Conservation (phyloP, 2,329 filamentous ascomycete species). For the Exophiala phaeomuriformis region DNA sequence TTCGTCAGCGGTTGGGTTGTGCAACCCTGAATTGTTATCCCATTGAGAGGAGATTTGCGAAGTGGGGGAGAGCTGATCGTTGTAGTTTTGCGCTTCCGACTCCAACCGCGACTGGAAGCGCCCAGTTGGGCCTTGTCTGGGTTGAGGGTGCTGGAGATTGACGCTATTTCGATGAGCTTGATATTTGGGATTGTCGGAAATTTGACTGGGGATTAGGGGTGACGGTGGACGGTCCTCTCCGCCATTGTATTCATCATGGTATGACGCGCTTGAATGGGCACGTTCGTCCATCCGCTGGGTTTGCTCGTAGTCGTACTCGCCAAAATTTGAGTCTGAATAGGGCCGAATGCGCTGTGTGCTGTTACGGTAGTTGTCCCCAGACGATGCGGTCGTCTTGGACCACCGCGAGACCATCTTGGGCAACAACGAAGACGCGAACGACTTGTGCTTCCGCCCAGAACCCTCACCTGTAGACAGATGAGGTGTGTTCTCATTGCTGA, state of each 20-base stretch:
- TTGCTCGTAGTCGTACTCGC: constrained; percentile 52
- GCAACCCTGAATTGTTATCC: constrained; percentile 17
- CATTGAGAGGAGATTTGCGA: constrained; percentile 42
- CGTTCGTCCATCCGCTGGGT: constrained; percentile 42
- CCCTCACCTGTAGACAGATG: constrained; percentile 47
- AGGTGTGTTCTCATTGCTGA: constrained; percentile 75
- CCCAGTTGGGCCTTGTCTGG: constrained; percentile 54
- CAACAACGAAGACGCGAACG: constrained; percentile 70
- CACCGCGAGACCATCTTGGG: constrained; percentile 79
- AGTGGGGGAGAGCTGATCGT: constrained; percentile 30
- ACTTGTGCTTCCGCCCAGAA: constrained; percentile 82
- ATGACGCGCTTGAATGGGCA: constrained; percentile 38
- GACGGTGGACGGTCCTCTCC: constrained; percentile 49
- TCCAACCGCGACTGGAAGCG: constrained; percentile 57
- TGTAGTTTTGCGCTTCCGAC: constrained; percentile 52
- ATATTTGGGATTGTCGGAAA: constrained; percentile 55
- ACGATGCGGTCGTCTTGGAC: constrained; percentile 93
- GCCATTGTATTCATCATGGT: constrained; percentile 32
- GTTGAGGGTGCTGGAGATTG: constrained; percentile 58
- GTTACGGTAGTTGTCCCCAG: constrained; percentile 67
- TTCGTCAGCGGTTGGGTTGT: constrained; percentile 1
- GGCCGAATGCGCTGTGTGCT: constrained; percentile 50
- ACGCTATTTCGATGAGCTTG: constrained; percentile 58
- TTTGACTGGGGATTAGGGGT: constrained; percentile 54
- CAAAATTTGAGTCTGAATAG: constrained; percentile 63